Percentiles rank a stretch among this genome's conserved stretches.
Evolutionary conservation across 139 green algal genomes (phyloP).

Genomic region (Chlamydomonas schloesseri): DNA sequence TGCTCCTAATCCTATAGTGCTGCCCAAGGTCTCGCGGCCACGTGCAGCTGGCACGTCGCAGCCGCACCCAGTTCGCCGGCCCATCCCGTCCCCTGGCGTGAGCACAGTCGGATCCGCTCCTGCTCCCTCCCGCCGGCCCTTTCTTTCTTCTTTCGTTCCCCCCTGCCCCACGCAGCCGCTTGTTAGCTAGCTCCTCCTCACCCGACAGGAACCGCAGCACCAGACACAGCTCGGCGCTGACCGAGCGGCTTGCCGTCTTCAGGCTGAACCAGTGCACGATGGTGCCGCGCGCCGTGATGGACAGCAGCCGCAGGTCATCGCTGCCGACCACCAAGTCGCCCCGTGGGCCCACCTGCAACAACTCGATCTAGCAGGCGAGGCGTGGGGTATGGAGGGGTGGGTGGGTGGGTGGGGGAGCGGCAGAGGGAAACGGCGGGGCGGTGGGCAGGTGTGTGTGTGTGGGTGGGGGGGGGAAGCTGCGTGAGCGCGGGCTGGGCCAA

Average conservation of each 20-base stretch:
- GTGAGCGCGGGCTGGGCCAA: no score
- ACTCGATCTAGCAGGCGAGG: slow-evolving; percentile 43
- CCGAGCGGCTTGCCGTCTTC: slow-evolving; percentile 3
- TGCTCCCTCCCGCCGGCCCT: no score
- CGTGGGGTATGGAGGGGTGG: neutral
- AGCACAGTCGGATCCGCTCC: no score
- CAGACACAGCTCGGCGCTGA: slow-evolving; percentile 55
- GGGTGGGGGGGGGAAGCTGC: neutral
- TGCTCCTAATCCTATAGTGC: no score
- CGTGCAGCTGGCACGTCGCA: no score
- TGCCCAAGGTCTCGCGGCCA: no score
- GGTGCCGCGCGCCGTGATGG: slow-evolving; percentile 48
- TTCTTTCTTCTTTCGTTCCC: no score
- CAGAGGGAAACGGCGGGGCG: neutral
- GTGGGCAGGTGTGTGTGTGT: neutral
- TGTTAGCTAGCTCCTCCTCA: no score
- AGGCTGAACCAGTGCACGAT: slow-evolving; percentile 62
- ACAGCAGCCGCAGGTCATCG: slow-evolving; percentile 41
- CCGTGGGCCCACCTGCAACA: slow-evolving; percentile 47
- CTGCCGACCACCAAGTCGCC: slow-evolving; percentile 59
- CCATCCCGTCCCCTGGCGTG: no score
- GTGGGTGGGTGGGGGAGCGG: neutral
- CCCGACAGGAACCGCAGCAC: slow-evolving; percentile 60
- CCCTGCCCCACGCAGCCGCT: no score
- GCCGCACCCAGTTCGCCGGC: no score